These are phyloP conservation scores for Ustilago bromivora DNA, from an alignment of 1,284 basidiomycete genomes.

Conservation along the genomic window DNA sequence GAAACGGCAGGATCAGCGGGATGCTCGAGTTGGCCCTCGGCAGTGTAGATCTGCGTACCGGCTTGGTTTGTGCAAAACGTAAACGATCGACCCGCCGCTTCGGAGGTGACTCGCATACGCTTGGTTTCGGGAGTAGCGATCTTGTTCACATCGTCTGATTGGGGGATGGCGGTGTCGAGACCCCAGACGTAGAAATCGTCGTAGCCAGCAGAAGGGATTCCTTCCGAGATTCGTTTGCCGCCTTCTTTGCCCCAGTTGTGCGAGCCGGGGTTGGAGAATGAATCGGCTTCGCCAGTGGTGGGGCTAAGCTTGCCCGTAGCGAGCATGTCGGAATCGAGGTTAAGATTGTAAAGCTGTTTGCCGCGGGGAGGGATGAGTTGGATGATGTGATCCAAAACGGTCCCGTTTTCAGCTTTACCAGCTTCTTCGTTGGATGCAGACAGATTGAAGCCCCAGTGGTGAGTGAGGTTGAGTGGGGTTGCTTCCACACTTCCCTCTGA, in stretches of 20 bases:
- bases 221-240: conserved; percentile 43
- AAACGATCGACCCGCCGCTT: conserved; percentile 47
- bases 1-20: conserved; percentile 41
- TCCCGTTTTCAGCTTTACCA: conserved; percentile 41
- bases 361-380: conserved; percentile 37
- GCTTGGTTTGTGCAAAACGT: conserved; percentile 59
- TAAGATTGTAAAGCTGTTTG: conserved; percentile 50
- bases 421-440: conserved; percentile 36
- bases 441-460: conserved; percentile 68
- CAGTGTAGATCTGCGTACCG: conserved; percentile 61
- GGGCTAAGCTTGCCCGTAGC: conserved; percentile 52
- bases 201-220: conserved; percentile 49
- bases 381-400: conserved; percentile 49
- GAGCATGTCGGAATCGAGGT: conserved; percentile 44
- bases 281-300: conserved; percentile 12
- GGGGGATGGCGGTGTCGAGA: conserved; percentile 14
- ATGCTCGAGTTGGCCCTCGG: conserved; percentile 43
- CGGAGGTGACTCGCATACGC: conserved; percentile 38
- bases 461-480: conserved; percentile 67
- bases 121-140: conserved; percentile 37
- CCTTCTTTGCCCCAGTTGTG: conserved; percentile 48
- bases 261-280: conserved; percentile 37
- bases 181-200: conserved; percentile 67
- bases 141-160: conserved; percentile 32
- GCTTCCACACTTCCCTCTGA: conserved; percentile 36